Evolutionary conservation across 2,329 filamentous ascomycete genomes (phyloP), one percentile per base, ranked within the genome.

Genomic region (Gaeumannomyces tritici): DNA sequence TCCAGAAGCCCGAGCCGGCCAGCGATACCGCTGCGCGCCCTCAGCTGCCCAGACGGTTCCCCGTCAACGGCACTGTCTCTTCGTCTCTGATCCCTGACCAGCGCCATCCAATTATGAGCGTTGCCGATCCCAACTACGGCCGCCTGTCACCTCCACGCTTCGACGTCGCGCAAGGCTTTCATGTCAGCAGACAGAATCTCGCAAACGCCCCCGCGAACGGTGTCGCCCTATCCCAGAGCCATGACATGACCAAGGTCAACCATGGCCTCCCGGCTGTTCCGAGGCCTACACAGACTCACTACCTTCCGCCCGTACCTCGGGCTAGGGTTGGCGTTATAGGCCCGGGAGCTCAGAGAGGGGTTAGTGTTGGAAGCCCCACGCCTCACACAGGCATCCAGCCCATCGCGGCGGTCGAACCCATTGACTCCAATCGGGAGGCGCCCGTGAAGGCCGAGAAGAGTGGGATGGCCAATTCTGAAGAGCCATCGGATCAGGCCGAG

Each of bases 71-170:
- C 11, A 1, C 42, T 15, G 21, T 13, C n/a, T 28, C 15, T 4
- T 21, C 3, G 15, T 13, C 18, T 15, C 7, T 29, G 24, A 9
- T 9, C 29, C 26, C 8, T 31, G 21, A 24, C 47, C 27, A 29
- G 18, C 33, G 42, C 8, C 27, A n/a, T 28, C 13, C 9, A 42
- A 29, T 31, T 18, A 12, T 60, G 6, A 54, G 59, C 7, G 54
- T 60, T n/a, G 54, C 42, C 11, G 35, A 60, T 28, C 59, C 59
- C 47, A 60, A 31, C 27, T 60, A 60, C 21, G 59, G 59, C 18
- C 59, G 59, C 29, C 42, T 60, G 13, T 60, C 59, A 8, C 42
- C 59, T 31, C 35, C 59, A 29, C 21, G 26, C 6, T 42, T 54
- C 7, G 28, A 54, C 21, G 24, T 13, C 6, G 24, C 11, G 18